A percentile compares a stretch with the other conserved stretches of the same genome.
phyloP scores from a whole-genome alignment of 495 filamentous ascomycete species.

The Penicillium daleae region DNA sequence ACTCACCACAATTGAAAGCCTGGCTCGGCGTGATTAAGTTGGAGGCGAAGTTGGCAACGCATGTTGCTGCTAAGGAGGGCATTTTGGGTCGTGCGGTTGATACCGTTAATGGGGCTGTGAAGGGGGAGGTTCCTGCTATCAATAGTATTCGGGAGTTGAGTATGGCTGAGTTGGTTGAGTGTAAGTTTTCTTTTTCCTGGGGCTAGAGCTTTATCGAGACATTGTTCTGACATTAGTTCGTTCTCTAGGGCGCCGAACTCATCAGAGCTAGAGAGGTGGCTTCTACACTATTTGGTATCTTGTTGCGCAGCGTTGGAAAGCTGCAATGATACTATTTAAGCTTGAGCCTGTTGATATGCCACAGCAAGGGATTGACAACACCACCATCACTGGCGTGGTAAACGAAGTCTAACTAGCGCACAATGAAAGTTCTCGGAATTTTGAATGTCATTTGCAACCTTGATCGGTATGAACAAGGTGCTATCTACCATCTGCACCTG shows the following conservation, averaged over 20 bases:
- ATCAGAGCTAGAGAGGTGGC: conserved; percentile 11
- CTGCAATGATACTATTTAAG: not conserved
- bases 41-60: conserved; percentile 48
- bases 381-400: not conserved
- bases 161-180: conserved; percentile 63
- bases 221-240: too few species aligned
- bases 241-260: conserved; percentile 41
- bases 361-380: not conserved
- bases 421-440: not conserved
- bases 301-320: not conserved
- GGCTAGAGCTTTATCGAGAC: conserved; percentile 6
- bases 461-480: not conserved
- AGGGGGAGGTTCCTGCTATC: conserved; percentile 70
- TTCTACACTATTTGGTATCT: not conserved
- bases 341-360: not conserved
- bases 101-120: conserved; percentile 73
- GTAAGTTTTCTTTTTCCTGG: conserved; percentile 26
- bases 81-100: conserved; percentile 65
- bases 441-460: not conserved
- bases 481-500: not conserved
- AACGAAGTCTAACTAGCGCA: not conserved
- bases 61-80: conserved; percentile 46
- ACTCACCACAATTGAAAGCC: conserved; percentile 73
- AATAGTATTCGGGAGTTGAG: conserved; percentile 81
- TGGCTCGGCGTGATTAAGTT: conserved; percentile 72